Conservation (phyloP, 257 asterid species). For the Nicotiana benthamiana region DNA sequence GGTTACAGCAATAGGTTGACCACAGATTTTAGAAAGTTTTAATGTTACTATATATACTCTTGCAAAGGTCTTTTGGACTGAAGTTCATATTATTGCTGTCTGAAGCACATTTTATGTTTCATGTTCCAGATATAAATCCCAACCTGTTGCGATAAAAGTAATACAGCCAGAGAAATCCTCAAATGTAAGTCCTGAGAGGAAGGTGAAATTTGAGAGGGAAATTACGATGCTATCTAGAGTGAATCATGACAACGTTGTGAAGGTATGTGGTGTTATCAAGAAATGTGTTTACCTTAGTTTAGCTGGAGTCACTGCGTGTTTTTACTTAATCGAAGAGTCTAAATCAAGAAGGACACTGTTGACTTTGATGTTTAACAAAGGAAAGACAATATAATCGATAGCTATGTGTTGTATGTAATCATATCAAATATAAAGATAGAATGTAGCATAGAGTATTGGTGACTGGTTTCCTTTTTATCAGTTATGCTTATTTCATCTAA, state of each 20-base stretch:
- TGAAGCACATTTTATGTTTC: not conserved
- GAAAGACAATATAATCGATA: not conserved
- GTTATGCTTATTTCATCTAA: not conserved
- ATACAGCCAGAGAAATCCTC: slow-evolving; percentile 29
- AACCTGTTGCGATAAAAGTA: slow-evolving; percentile 47
- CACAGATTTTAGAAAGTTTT: not conserved
- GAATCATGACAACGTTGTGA: slow-evolving; percentile 43
- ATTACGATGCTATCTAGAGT: slow-evolving; percentile 41
- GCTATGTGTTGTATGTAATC: not conserved
- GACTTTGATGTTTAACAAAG: not conserved
- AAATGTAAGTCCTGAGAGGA: slow-evolving; percentile 25
- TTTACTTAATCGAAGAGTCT: not conserved
- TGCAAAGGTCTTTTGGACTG: not conserved
- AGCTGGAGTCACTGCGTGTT: not conserved
- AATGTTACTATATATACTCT: not conserved
- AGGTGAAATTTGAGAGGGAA: slow-evolving; percentile 37
- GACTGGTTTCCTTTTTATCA: not conserved
- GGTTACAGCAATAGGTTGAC: not conserved
- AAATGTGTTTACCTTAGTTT: not conserved
- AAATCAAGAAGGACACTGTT: not conserved
- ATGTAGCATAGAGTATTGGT: not conserved
- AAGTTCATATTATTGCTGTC: not conserved
- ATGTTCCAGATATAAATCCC: slow-evolving; percentile 33
- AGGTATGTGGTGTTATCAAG: slow-evolving; percentile 23
- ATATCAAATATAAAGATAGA: not conserved